Evolutionary conservation across 768 basidiomycete genomes (phyloP), one percentile per base, ranked within the genome.

Genomic region (Trichaptum fuscoviolaceum): DNA sequence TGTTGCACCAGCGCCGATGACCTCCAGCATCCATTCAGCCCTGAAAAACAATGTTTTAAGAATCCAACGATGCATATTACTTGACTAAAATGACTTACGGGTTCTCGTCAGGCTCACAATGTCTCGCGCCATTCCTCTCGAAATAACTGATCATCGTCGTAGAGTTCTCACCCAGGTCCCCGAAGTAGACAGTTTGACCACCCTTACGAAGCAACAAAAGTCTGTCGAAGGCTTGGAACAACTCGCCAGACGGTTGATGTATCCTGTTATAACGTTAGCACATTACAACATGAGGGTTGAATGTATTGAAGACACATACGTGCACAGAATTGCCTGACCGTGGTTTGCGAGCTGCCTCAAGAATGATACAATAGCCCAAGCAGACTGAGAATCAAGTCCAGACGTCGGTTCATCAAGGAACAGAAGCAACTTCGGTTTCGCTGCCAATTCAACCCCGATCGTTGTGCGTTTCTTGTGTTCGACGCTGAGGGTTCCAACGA

Each of bases 61-160:
- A 2, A 30, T 3, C 27, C 3, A 60, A 65, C 66, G 27, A 0
- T 71, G 0, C 68, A 65, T 1, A 24, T 66, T 2, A 52, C 2
- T 7, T 52, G 10, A 20, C 20, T 12, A 52, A 52, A 2, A 12
- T 2, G 3, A 52, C 42, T 52, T 12, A 52, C 42, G 93, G 92
- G 72, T 96, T 96, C 74, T 87, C 93, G 0, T 82, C 80, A 3
- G 82, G 72, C 0, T 80, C 78, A 67, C 93, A 95, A n/a, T 70
- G 71, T 2, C 86, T 79, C 0, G 85, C 87, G 34, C 92, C 91
- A 62, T 87, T 87, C 3, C 72, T 71, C 73, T 92, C 87, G 68
- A 96, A 93, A 75, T 96, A 95, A n/a, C 81, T 73, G 65, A 93
- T 85, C 23, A 95, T 74, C 0, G 84, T 84, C 8, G 80, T 73